Evolutionary conservation across 2,329 filamentous ascomycete genomes (phyloP).

Genomic region (Fusarium redolens): DNA sequence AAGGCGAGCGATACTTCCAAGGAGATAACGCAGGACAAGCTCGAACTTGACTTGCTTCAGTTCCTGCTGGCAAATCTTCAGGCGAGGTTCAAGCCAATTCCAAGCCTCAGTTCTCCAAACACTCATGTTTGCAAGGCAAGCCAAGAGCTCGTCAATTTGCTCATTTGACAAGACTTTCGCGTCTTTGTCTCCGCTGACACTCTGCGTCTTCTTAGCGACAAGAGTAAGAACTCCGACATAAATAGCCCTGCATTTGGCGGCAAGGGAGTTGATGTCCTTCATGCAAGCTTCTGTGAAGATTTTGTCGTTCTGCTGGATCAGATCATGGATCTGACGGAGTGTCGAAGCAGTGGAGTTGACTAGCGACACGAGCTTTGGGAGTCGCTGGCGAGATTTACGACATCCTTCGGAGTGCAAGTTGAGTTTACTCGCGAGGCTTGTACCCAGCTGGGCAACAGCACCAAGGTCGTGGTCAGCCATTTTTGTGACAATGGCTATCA

Average conservation of each 20-base stretch:
- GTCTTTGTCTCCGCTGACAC: rapidly evolving
- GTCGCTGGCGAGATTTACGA: background rate
- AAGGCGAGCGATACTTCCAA: slow-evolving; percentile 4
- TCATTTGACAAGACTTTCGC: rapidly evolving
- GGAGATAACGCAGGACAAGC: background rate
- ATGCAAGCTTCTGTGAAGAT: background rate
- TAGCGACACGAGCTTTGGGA: background rate
- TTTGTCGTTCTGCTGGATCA: background rate
- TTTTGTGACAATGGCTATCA: rapidly evolving
- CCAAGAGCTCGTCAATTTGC: background rate
- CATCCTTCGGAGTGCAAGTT: background rate
- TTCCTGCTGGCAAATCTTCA: background rate
- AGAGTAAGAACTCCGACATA: background rate
- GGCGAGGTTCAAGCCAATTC: slow-evolving; percentile 3
- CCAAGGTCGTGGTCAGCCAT: background rate
- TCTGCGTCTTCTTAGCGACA: background rate
- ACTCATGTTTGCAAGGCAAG: background rate
- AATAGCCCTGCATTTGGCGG: background rate
- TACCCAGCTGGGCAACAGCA: background rate
- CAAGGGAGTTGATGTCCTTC: background rate
- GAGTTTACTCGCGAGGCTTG: background rate
- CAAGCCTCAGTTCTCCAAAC: background rate
- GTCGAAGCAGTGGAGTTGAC: background rate
- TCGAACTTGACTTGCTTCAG: slow-evolving; percentile 5
- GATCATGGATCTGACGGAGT: background rate